Conservation (phyloP, 495 filamentous ascomycete species). For the Chaetomium fimeti region DNA sequence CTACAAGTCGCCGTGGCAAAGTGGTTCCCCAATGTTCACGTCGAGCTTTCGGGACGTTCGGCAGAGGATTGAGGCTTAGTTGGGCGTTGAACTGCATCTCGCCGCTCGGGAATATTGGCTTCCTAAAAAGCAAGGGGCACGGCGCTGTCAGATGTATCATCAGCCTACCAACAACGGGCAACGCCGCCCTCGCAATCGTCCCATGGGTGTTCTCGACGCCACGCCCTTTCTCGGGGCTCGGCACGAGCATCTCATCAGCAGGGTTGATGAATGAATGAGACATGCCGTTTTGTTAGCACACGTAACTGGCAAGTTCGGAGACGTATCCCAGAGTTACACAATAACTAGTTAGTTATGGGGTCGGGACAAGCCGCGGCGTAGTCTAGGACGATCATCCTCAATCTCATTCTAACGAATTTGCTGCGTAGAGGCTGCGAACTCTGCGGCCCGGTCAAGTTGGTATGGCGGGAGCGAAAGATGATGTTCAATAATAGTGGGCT, state of each 20-base stretch:
- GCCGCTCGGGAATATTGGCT: not conserved
- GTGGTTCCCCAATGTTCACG: not conserved
- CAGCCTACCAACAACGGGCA: not conserved
- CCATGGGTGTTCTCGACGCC: not conserved
- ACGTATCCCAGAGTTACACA: not conserved
- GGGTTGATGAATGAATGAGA: not conserved
- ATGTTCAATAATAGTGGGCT: not conserved
- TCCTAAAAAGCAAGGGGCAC: not conserved
- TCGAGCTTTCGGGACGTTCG: not conserved
- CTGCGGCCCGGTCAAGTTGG: not conserved
- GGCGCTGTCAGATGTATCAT: not conserved
- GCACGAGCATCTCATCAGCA: not conserved
- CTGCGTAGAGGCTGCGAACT: not conserved
- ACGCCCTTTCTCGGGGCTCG: not conserved
- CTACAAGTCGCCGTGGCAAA: not conserved
- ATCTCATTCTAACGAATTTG: not conserved
- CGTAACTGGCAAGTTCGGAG: not conserved
- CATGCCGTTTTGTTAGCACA: not conserved
- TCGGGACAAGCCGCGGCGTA: not conserved
- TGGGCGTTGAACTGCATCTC: not conserved
- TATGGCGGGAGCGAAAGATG: not conserved
- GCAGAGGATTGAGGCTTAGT: not conserved
- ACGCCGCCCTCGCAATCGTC: constrained; percentile 11
- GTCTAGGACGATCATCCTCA: no score
- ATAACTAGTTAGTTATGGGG: not conserved